Conservation (phyloP, 1,284 basidiomycete genomes). For the Fomitiporia mediterranea region DNA sequence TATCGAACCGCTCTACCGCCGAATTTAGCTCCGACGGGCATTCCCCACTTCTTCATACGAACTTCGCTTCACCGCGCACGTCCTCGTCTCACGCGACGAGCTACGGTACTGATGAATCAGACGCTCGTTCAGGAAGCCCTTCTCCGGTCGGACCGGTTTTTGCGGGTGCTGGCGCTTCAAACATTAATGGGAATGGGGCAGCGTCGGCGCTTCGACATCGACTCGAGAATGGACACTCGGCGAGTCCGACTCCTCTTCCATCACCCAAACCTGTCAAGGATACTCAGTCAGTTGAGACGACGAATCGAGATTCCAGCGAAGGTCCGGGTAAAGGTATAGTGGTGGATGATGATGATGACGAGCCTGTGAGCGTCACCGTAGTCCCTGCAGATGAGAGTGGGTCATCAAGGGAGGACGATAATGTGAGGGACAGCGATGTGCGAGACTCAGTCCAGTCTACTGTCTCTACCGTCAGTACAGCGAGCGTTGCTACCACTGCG, state of each 20-base stretch:
- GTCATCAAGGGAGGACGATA: not conserved
- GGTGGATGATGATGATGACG: slow-evolving; percentile 19
- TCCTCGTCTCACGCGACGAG: slow-evolving; percentile 14
- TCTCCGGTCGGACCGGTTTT: not conserved
- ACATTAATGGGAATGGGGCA: slow-evolving; percentile 4
- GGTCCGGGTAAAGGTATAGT: slow-evolving; percentile 17
- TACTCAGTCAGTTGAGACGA: not conserved
- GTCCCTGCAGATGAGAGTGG: slow-evolving; percentile 10
- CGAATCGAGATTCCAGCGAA: not conserved
- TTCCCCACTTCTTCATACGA: slow-evolving; percentile 24
- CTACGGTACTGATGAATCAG: slow-evolving; percentile 1
- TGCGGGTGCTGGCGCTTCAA: not conserved
- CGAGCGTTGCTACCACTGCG: slow-evolving; percentile 2
- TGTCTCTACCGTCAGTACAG: slow-evolving; percentile 1
- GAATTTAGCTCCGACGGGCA: slow-evolving; percentile 3
- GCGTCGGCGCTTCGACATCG: slow-evolving; percentile 18
- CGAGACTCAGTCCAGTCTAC: slow-evolving; percentile 13
- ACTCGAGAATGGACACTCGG: slow-evolving; percentile 9
- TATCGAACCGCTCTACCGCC: not conserved
- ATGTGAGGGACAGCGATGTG: not conserved
- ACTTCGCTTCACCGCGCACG: slow-evolving; percentile 14
- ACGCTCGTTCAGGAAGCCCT: slow-evolving; percentile 5
- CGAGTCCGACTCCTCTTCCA: not conserved
- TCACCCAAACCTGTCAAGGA: not conserved
- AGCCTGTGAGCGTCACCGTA: slow-evolving; percentile 8